Evolutionary conservation across 257 asterid species (phyloP).

Genomic region (Datura wrightii): DNA sequence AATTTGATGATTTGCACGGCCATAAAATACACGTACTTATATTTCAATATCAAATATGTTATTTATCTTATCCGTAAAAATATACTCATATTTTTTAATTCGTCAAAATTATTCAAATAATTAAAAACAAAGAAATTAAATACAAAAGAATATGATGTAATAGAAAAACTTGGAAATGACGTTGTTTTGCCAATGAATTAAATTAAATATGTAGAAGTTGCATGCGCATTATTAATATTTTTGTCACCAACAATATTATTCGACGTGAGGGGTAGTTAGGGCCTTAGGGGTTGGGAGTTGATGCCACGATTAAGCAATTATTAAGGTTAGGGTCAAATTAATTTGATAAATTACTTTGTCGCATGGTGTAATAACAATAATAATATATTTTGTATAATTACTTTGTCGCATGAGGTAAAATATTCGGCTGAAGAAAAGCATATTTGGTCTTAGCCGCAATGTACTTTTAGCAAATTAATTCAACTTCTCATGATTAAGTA

Average conservation of each 20-base stretch:
- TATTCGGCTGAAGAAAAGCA: too few relatives aligned
- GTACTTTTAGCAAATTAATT: not conserved
- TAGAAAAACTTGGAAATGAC: too few relatives aligned
- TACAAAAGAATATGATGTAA: not conserved
- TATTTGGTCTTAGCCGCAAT: too few relatives aligned
- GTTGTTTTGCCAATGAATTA: too few relatives aligned
- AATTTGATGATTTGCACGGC: not conserved
- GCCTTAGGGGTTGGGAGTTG: not conserved
- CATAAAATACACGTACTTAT: not conserved
- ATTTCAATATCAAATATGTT: not conserved
- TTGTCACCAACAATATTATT: not conserved
- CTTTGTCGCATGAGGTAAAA: too few relatives aligned
- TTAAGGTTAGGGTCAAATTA: not conserved
- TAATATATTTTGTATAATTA: too few relatives aligned
- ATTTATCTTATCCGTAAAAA: not conserved
- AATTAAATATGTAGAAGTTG: not conserved
- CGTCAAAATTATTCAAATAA: too few relatives aligned
- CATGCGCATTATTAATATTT: not conserved
- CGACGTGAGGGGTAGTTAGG: conserved; percentile 33
- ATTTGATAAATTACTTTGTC: not conserved
- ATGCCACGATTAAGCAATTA: conserved; percentile 46
- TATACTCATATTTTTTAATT: too few relatives aligned
- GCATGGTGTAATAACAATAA: too few relatives aligned
- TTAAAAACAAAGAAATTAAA: too few relatives aligned
- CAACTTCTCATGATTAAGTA: not conserved